Base-by-base conservation (phyloP, 352 stramenopile genomes). In the Globisporangium paroecandrum region DNA sequence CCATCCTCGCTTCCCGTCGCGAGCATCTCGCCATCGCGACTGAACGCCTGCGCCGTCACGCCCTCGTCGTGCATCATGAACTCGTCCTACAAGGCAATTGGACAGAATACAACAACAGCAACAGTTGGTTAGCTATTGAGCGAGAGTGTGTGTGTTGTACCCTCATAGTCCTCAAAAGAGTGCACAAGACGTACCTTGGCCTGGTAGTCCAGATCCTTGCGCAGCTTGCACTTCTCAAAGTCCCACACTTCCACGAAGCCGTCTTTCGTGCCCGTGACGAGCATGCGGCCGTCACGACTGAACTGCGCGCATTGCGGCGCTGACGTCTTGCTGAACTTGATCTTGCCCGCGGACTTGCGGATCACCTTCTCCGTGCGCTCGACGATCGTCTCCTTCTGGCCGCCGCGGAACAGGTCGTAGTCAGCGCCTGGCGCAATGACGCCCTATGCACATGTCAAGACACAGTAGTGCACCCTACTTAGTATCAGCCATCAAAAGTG, bases 161-260 rank as follows among this genome's bases (percentile, higher is more conserved):
- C 10, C 1, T 43, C 51, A 22, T 6, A 12, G 10, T 34, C 24
- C 5, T 22, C 51, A 58, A n/a, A 20, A 32, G n/a, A 15, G n/a
- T 9, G 7, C 24, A 22, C 8, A 60, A 0, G 13, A 25, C 58
- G 56, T 57, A 89, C 82, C 70, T 90, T 91, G 0, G 86, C 80
- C 81, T 99, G 96, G 70, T 98, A 99, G n/a, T 88, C 78, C 20
- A 98, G 76, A 73, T 98, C 94, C 69, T 94, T 97, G 22, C 90
- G 79, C 58, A 98, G 67, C 43, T 86, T 89, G 68, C 89, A 97
- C 57, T 95, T 97, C 53, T 97, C 89, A 66, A 84, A 77, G 76
- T 98, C 90, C 93, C 93, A 99, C 47, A 97, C 85, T 73, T 99
- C 96, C 38, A 99, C 86, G 67, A 99, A 97, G 5, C 94, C 95